phyloP scores from a whole-genome alignment of 495 filamentous ascomycete genomes.

The Penicillium canariense region DNA sequence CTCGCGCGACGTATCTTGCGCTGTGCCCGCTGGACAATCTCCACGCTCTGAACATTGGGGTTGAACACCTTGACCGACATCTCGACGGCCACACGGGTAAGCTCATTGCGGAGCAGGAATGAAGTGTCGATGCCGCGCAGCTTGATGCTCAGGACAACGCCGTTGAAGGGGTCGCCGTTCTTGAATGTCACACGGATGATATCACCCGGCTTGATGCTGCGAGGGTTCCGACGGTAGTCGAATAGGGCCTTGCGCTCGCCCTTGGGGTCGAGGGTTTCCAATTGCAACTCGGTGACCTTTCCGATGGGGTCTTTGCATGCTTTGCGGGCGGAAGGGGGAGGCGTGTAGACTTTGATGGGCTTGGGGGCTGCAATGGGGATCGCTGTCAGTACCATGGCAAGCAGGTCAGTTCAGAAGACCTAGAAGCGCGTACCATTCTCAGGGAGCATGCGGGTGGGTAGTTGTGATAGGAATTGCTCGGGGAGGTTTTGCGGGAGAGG shows the following conservation, averaged over 20 bases:
- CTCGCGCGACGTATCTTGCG: conserved; percentile 86
- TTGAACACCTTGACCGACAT: conserved; percentile 95
- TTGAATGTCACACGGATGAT: conserved; percentile 83
- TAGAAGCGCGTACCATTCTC: conserved; percentile 29
- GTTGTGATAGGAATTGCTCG: conserved; percentile 40
- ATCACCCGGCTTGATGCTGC: conserved; percentile 76
- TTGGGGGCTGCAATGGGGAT: conserved; percentile 31
- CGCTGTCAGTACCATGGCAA: conserved; percentile 12
- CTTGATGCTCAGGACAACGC: conserved; percentile 81
- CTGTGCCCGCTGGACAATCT: conserved; percentile 82
- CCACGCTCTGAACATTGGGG: conserved; percentile 84
- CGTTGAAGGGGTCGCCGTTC: conserved; percentile 85
- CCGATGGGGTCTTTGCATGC: conserved; percentile 60
- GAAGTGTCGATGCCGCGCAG: conserved; percentile 82
- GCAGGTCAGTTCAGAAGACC: too few species aligned
- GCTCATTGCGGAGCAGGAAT: conserved; percentile 76
- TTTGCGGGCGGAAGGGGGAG: conserved; percentile 44
- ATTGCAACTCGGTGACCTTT: conserved; percentile 60
- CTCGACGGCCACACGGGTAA: conserved; percentile 86
- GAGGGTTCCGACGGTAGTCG: conserved; percentile 64
- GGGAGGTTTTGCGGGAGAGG: conserved; percentile 44
- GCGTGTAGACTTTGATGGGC: conserved; percentile 53
- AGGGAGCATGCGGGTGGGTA: conserved; percentile 39
- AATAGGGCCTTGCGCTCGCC: conserved; percentile 81
- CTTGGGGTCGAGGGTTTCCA: conserved; percentile 74